Evolutionary conservation across 495 filamentous ascomycete species (phyloP).

Genomic region (Penicillium parvum): DNA sequence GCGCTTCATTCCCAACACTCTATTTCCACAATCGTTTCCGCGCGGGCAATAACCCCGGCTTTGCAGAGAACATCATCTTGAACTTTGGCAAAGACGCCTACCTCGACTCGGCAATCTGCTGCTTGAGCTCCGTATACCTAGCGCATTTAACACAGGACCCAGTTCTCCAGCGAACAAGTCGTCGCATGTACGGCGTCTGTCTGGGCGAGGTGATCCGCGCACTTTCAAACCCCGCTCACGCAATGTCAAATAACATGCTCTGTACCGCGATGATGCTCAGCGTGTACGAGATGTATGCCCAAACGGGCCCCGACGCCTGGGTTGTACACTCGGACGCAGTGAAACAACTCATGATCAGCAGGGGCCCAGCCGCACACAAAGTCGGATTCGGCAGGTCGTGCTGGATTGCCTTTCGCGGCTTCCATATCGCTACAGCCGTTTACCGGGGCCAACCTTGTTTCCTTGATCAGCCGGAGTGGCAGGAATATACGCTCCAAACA

Average conservation of each 20-base stretch:
- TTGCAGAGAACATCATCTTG: conserved; percentile 22
- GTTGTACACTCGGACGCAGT: conserved; percentile 31
- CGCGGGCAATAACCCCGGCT: conserved; percentile 20
- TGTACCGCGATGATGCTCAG: conserved; percentile 34
- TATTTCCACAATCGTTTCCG: conserved; percentile 33
- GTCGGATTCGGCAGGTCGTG: conserved; percentile 24
- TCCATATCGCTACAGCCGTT: conserved; percentile 28
- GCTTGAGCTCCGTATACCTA: conserved; percentile 28
- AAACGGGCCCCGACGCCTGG: conserved; percentile 28
- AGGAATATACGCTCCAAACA: conserved; percentile 13
- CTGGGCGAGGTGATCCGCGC: conserved; percentile 22
- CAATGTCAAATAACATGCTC: conserved; percentile 29
- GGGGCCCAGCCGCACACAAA: conserved; percentile 19
- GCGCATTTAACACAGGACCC: conserved; percentile 26
- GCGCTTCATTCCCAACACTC: conserved; percentile 28
- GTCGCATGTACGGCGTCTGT: conserved; percentile 27
- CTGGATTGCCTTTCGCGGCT: conserved; percentile 32
- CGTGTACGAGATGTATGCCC: conserved; percentile 36
- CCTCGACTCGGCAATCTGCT: conserved; percentile 27
- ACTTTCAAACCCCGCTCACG: conserved; percentile 17
- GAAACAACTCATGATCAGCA: conserved; percentile 26
- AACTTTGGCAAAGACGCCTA: conserved; percentile 24
- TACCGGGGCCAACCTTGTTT: conserved; percentile 30
- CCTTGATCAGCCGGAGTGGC: conserved; percentile 30
- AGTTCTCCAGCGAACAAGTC: conserved; percentile 21